These are phyloP conservation scores for Nissolia schottii DNA, from an alignment of 306 rosid species.

Conservation along the genomic window DNA sequence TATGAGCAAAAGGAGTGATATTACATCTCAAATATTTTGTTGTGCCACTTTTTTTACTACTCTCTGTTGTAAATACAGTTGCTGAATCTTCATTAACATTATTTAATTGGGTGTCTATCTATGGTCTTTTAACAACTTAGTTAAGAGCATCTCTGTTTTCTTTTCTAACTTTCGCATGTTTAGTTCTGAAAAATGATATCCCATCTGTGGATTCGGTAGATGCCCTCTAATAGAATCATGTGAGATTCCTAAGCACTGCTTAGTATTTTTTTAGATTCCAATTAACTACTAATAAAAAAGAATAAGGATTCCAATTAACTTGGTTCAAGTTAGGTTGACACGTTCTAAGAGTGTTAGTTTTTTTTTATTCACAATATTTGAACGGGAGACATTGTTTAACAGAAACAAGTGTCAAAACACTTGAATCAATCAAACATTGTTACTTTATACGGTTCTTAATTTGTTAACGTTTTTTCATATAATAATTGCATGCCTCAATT, in stretches of 20 bases:
- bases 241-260: not conserved
- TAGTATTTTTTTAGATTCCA: no score
- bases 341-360: no score
- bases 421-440: no score
- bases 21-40: constrained; percentile 9
- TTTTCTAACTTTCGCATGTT: constrained; percentile 25
- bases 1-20: constrained; percentile 24
- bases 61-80: constrained; percentile 5
- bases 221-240: not conserved
- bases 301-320: no score
- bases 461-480: not conserved
- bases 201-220: not conserved
- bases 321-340: no score
- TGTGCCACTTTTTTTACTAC: constrained; percentile 20
- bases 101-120: constrained; percentile 27
- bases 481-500: not conserved
- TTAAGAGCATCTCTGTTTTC: not conserved
- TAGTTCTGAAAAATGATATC: constrained; percentile 14
- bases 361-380: not conserved
- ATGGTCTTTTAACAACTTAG: constrained; percentile 7
- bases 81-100: constrained; percentile 1
- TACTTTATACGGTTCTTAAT: not conserved
- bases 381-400: not conserved
- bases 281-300: no score
- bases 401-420: not conserved